Conservation (phyloP, 768 basidiomycete genomes). For the Panaeolus cyanescens region DNA sequence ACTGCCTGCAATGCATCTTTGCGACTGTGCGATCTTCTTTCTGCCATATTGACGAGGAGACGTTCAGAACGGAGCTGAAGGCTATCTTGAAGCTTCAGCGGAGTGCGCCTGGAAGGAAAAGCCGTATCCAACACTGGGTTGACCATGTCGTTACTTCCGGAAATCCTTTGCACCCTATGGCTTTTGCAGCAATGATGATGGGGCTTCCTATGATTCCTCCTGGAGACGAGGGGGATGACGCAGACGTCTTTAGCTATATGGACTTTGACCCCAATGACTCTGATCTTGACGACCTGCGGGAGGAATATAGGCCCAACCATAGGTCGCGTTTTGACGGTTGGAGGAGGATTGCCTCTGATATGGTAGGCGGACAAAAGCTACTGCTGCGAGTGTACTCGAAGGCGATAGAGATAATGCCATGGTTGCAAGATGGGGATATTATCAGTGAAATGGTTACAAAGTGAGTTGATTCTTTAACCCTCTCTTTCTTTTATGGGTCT, state of each 20-base stretch:
- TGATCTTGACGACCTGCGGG: slow-evolving; percentile 60
- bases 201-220: slow-evolving; percentile 34
- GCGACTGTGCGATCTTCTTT: slow-evolving; percentile 48
- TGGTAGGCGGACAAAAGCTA: slow-evolving; percentile 40
- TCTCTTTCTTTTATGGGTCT: not conserved
- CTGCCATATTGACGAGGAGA: slow-evolving; percentile 43
- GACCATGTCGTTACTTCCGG: slow-evolving; percentile 38
- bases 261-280: slow-evolving; percentile 54
- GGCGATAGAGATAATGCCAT: slow-evolving; percentile 57
- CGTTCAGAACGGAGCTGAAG: slow-evolving; percentile 39
- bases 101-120: slow-evolving; percentile 40
- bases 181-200: slow-evolving; percentile 69
- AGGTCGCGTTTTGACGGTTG: slow-evolving; percentile 62
- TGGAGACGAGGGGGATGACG: slow-evolving; percentile 39
- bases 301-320: slow-evolving; percentile 61
- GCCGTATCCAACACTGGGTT: slow-evolving; percentile 54
- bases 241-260: slow-evolving; percentile 51
- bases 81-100: slow-evolving; percentile 46
- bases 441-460: slow-evolving; percentile 56
- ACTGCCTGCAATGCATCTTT: slow-evolving; percentile 43
- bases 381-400: slow-evolving; percentile 45
- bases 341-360: slow-evolving; percentile 37
- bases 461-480: slow-evolving; percentile 31
- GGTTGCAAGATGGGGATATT: slow-evolving; percentile 49
- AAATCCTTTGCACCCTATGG: slow-evolving; percentile 47